Evolutionary conservation across 2,329 filamentous ascomycete genomes (phyloP).

Genomic region (Fusarium nelsonii): DNA sequence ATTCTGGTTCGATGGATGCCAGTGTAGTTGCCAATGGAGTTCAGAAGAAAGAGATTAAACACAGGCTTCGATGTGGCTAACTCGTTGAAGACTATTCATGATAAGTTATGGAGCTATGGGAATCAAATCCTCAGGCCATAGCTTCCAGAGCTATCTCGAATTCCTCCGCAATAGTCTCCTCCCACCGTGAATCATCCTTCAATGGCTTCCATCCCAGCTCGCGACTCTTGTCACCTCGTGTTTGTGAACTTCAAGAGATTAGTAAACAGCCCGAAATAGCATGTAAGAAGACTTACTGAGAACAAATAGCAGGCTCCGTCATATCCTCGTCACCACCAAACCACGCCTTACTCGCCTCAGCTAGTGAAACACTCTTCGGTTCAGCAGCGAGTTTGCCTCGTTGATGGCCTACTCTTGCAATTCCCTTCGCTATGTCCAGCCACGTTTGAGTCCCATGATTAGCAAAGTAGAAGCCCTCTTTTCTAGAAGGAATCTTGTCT

Average conservation of each 20-base stretch:
- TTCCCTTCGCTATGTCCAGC: constrained; percentile 5
- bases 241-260: not conserved
- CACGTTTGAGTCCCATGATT: not conserved
- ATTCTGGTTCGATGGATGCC: not conserved
- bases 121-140: not conserved
- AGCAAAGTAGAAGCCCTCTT: constrained; percentile 6
- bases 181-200: constrained; percentile 10
- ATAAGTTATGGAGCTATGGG: not conserved
- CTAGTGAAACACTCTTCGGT: constrained; percentile 1
- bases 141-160: not conserved
- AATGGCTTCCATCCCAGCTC: constrained; percentile 6
- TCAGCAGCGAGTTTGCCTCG: not conserved
- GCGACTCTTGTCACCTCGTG: constrained; percentile 1
- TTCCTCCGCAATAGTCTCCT: constrained; percentile 7
- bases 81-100: not conserved
- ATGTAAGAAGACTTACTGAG: not conserved
- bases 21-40: not conserved
- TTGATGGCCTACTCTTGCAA: constrained; percentile 9
- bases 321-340: constrained; percentile 10
- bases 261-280: accelerated
- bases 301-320: constrained; percentile 12
- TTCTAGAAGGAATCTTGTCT: not conserved
- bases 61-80: not conserved
- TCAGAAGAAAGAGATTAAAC: not conserved
- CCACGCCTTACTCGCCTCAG: not conserved